Base-by-base conservation (phyloP, 1,284 basidiomycete genomes). In the Abortiporus biennis region DNA sequence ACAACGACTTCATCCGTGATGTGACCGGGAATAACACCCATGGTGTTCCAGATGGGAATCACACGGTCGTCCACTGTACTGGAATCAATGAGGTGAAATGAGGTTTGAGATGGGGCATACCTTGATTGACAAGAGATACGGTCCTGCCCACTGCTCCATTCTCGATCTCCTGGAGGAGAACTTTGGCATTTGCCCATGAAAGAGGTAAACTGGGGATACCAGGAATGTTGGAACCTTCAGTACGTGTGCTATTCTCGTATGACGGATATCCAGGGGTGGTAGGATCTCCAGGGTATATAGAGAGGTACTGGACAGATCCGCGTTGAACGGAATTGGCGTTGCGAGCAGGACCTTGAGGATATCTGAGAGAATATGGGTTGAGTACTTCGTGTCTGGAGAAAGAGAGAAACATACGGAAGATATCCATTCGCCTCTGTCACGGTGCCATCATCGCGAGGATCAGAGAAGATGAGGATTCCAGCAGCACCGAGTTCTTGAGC, bases 11-110 rank as follows among this genome's bases (percentile, higher is more conserved):
- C 91, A 53, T 94, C 82, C 49, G 78, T 74, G 50, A 96, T 80
- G 51, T 85, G 79, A 1, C 95, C 94, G 4, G 92, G 94, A 46
- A 98, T 90, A 27, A 85, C 75, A 3, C 82, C 90, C 78, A 95
- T 91, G 0, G 83, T 78, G 65, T 97, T 93, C 85, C 85, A 85
- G 39, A 88, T 83, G 3, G 84, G 85, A n/a, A 72, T 90, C 17
- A 92, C 74, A 53, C 80, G 78, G n/a, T 72, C 78, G 48, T 91
- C 76, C 37, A 93, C 85, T 73, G 17, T 38, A 45, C 35, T 22
- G 47, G 40, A 32, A 6, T 5, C 3, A 4, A 12, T 47, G 25
- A 47, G 43, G 46, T 47, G 33, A 24, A 31, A 22, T 4, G 32
- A 4, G 4, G 9, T 9, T 33, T 21, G 6, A 36, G 1, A 11